Evolutionary conservation across 1,284 basidiomycete species (phyloP).

Genomic region (Apiotrichum sp.): DNA sequence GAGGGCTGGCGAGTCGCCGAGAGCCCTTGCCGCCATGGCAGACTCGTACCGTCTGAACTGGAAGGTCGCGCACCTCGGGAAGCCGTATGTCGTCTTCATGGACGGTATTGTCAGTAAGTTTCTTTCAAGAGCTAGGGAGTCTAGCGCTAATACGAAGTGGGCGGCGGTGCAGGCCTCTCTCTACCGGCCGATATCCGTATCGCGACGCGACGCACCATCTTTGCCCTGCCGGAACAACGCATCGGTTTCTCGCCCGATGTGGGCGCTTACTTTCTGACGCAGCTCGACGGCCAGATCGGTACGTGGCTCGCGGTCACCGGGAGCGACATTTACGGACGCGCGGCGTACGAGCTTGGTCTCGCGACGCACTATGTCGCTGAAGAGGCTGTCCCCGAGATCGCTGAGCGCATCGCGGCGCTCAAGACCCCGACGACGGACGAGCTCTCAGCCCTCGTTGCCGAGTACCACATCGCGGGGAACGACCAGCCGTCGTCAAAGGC

Average conservation of each 20-base stretch:
- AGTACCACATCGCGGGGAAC: slow-evolving; percentile 48
- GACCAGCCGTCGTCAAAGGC: slow-evolving; percentile 52
- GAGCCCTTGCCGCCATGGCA: slow-evolving; percentile 73
- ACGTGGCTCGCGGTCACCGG: slow-evolving; percentile 88
- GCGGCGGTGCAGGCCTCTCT: slow-evolving; percentile 86
- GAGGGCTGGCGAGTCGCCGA: slow-evolving; percentile 25
- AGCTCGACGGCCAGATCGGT: slow-evolving; percentile 84
- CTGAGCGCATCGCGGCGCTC: slow-evolving; percentile 42
- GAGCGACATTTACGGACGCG: slow-evolving; percentile 63
- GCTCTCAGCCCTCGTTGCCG: slow-evolving; percentile 23
- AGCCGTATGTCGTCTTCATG: slow-evolving; percentile 78
- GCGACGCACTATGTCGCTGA: slow-evolving; percentile 85
- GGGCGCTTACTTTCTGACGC: slow-evolving; percentile 80
- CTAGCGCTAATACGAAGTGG: slow-evolving; percentile 58
- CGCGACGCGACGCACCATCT: slow-evolving; percentile 83
- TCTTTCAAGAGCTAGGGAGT: background rate
- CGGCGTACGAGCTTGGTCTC: slow-evolving; percentile 78
- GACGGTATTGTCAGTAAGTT: slow-evolving; percentile 72
- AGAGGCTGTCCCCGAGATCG: slow-evolving; percentile 61
- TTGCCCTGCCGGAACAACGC: slow-evolving; percentile 94
- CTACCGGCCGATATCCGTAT: slow-evolving; percentile 83
- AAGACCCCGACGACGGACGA: slow-evolving; percentile 17
- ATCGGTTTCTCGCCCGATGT: slow-evolving; percentile 62
- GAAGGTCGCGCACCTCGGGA: slow-evolving; percentile 64
- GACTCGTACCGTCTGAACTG: slow-evolving; percentile 86